phyloP scores from a whole-genome alignment of 495 filamentous ascomycete genomes.

The Aspergillus wentii region DNA sequence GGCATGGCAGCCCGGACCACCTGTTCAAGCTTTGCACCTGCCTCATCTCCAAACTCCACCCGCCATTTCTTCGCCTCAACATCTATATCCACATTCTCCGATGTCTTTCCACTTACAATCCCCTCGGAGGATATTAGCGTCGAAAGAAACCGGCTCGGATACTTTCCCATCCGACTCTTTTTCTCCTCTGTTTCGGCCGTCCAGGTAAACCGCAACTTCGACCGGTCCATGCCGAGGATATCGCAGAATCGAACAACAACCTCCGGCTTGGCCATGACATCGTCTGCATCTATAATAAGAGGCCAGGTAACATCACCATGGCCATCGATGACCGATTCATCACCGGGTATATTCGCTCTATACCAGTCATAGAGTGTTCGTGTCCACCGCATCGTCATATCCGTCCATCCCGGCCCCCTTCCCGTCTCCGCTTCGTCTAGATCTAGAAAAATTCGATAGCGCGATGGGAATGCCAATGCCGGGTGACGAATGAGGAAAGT shows the following conservation, averaged over 20 bases:
- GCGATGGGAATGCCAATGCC: conserved; percentile 31
- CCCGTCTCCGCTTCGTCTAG: conserved; percentile 8
- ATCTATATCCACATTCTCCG: conserved; percentile 26
- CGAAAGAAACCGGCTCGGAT: conserved; percentile 13
- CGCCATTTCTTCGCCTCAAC: conserved; percentile 41
- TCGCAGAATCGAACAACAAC: conserved; percentile 26
- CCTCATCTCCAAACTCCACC: conserved; percentile 39
- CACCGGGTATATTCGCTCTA: conserved; percentile 12
- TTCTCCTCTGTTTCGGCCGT: conserved; percentile 15
- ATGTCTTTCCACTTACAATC: conserved; percentile 31
- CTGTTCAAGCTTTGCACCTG: conserved; percentile 25
- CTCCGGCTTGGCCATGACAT: conserved; percentile 32
- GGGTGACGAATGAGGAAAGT: conserved; percentile 43
- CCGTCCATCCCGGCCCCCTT: conserved; percentile 9
- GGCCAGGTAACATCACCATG: conserved; percentile 23
- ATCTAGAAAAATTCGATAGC: conserved; percentile 21
- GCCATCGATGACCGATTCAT: too few species aligned
- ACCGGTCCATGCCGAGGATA: conserved; percentile 28
- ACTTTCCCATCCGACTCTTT: conserved; percentile 4
- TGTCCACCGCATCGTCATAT: conserved; percentile 28
- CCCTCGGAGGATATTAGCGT: conserved; percentile 29
- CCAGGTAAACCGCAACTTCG: conserved; percentile 34
- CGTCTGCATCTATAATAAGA: conserved; percentile 40
- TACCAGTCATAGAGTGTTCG: conserved; percentile 31
- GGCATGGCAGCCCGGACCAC: conserved; percentile 36